A percentile compares a stretch with the other conserved stretches of the same genome.
Evolutionary conservation across 2,329 filamentous ascomycete species (phyloP).

Genomic region (Fusarium bulbicola): DNA sequence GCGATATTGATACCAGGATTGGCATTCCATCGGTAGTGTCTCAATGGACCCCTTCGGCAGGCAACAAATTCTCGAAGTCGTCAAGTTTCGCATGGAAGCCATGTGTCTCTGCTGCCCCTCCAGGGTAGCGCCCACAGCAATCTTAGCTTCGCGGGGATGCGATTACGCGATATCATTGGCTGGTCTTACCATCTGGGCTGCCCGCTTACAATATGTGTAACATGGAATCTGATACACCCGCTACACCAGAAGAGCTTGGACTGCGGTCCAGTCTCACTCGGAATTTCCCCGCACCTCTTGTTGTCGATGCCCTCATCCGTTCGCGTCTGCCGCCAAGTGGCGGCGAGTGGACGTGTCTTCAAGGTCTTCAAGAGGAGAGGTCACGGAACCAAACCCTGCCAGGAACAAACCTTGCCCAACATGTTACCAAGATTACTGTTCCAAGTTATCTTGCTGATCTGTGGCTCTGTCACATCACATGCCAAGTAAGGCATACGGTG

Average conservation of each 20-base stretch:
- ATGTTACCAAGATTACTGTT: not conserved
- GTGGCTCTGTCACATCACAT: conserved; percentile 23
- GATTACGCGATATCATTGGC: conserved; percentile 26
- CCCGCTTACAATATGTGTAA: conserved; percentile 8
- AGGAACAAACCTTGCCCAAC: not conserved
- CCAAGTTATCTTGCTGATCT: conserved; percentile 6
- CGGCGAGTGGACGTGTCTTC: not conserved
- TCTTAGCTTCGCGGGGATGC: conserved; percentile 30
- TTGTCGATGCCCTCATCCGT: conserved; percentile 10
- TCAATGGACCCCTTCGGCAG: conserved; percentile 1
- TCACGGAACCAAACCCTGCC: not conserved
- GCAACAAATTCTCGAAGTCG: not conserved
- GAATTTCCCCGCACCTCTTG: conserved; percentile 31
- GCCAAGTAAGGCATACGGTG: conserved; percentile 6
- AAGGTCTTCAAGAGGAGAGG: not conserved
- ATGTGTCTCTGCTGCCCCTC: conserved; percentile 6
- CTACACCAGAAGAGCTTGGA: conserved; percentile 3
- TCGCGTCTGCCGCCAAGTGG: not conserved
- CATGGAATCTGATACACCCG: conserved; percentile 9
- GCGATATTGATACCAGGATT: not conserved
- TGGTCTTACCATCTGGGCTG: not conserved
- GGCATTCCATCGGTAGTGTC: conserved; percentile 1
- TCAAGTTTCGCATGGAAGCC: not conserved
- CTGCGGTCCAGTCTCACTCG: conserved; percentile 9
- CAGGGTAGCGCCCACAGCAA: conserved; percentile 25